phyloP scores from a whole-genome alignment of 345 rosid species.

The Corchorus olitorius region DNA sequence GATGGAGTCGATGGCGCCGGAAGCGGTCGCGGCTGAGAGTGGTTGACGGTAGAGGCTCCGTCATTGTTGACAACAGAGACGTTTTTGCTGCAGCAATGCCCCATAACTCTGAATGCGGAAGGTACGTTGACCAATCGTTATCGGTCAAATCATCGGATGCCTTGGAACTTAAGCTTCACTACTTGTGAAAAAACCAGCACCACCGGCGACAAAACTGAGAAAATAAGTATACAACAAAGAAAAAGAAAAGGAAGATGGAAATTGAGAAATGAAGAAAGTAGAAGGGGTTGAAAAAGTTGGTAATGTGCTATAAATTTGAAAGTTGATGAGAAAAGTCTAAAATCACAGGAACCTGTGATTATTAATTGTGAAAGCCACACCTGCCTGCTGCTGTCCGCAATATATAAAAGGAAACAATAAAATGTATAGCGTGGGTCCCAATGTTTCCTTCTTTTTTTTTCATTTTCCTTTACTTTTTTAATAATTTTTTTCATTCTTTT shows the following conservation, averaged over 20 bases:
- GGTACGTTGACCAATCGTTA: slow-evolving; percentile 26
- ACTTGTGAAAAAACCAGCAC: neutral
- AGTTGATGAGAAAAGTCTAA: slow-evolving; percentile 12
- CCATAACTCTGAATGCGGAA: slow-evolving; percentile 46
- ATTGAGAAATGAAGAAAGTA: neutral
- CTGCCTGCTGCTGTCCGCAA: neutral
- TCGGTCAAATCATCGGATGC: slow-evolving; percentile 42
- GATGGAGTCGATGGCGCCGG: slow-evolving; percentile 35
- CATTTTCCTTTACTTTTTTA: too few species aligned
- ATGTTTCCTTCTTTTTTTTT: neutral
- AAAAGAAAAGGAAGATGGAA: slow-evolving; percentile 1
- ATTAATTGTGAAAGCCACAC: slow-evolving; percentile 11
- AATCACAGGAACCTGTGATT: slow-evolving; percentile 1
- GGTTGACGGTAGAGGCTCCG: slow-evolving; percentile 28
- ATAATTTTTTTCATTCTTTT: too few species aligned
- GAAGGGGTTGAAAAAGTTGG: neutral
- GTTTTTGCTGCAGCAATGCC: slow-evolving; percentile 79
- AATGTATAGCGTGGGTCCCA: neutral
- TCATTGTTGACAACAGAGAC: slow-evolving; percentile 35
- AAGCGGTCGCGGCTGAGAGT: slow-evolving; percentile 29
- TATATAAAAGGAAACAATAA: neutral
- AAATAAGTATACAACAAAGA: neutral
- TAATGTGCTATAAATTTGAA: slow-evolving; percentile 17
- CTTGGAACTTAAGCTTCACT: slow-evolving; percentile 19
- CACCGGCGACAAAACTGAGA: slow-evolving; percentile 4